Evolutionary conservation across 2,329 filamentous ascomycete species (phyloP).

Genomic region (Fusarium praegraminearum): DNA sequence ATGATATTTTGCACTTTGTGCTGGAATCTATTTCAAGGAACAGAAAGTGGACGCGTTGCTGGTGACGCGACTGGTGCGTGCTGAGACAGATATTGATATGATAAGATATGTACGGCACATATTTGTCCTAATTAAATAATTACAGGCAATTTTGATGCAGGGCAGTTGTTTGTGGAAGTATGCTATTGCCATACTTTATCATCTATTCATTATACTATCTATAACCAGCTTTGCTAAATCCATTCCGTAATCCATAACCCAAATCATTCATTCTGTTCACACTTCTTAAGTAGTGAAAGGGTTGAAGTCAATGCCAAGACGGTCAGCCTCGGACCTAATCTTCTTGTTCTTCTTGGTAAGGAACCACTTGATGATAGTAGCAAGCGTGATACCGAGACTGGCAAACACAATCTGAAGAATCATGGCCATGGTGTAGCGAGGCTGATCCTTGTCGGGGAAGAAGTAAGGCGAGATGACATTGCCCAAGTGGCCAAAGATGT

Average conservation of each 20-base stretch:
- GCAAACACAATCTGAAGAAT: constrained; percentile 41
- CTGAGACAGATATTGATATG: background rate
- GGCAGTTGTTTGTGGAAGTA: background rate
- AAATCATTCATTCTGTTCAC: background rate
- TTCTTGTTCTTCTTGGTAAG: constrained; percentile 39
- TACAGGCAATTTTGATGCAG: background rate
- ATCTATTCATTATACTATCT: background rate
- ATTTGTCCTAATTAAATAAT: no score
- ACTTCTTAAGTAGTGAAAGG: constrained; percentile 28
- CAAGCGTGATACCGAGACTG: constrained; percentile 18
- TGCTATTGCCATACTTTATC: background rate
- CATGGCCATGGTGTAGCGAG: constrained; percentile 49
- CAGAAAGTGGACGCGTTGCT: background rate
- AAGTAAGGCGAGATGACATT: constrained; percentile 58
- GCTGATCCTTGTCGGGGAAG: constrained; percentile 48
- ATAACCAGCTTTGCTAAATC: background rate
- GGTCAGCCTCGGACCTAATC: constrained; percentile 28
- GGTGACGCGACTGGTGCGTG: background rate
- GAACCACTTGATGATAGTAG: constrained; percentile 29
- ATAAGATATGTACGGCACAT: background rate
- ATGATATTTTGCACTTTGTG: background rate
- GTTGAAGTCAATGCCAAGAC: constrained; percentile 23
- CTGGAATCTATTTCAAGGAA: background rate
- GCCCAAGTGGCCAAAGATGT: constrained; percentile 53
- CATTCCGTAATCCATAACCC: background rate